A percentile compares a stretch with the other conserved stretches of the same genome.
phyloP scores from a whole-genome alignment of 306 rosid genomes.

The Cyamopsis tetragonoloba region DNA sequence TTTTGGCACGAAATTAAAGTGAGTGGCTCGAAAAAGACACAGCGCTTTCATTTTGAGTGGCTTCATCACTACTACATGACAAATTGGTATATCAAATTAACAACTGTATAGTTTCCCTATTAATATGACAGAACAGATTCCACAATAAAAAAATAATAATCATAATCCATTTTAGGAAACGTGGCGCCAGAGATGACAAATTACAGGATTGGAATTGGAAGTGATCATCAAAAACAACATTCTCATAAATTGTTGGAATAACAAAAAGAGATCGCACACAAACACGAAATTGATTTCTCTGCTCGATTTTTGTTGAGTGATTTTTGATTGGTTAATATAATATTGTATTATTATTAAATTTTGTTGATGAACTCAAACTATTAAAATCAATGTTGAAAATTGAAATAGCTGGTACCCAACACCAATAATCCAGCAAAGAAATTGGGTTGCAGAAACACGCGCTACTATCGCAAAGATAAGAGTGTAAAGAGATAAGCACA shows the following conservation, averaged over 20 bases:
- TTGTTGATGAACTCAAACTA: no score
- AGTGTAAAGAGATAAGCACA: no score
- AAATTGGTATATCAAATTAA: not conserved
- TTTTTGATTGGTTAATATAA: no score
- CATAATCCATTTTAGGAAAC: not conserved
- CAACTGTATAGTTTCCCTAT: constrained; percentile 28
- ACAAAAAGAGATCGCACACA: not conserved
- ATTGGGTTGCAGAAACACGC: no score
- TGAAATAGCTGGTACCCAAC: no score
- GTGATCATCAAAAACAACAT: not conserved
- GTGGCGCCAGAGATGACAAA: constrained; percentile 20
- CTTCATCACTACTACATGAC: not conserved
- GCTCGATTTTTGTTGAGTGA: no score
- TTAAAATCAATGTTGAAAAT: no score
- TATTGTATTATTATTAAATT: no score
- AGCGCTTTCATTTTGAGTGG: not conserved
- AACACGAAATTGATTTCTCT: no score
- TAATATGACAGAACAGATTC: constrained; percentile 2
- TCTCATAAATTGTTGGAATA: not conserved
- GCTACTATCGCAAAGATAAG: no score
- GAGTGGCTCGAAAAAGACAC: not conserved
- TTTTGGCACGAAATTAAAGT: not conserved
- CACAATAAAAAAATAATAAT: constrained; percentile 15
- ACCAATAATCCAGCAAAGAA: no score
- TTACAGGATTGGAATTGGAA: not conserved